Conservation (phyloP, 2,329 filamentous ascomycete species). For the Pestalotiopsis sp. region DNA sequence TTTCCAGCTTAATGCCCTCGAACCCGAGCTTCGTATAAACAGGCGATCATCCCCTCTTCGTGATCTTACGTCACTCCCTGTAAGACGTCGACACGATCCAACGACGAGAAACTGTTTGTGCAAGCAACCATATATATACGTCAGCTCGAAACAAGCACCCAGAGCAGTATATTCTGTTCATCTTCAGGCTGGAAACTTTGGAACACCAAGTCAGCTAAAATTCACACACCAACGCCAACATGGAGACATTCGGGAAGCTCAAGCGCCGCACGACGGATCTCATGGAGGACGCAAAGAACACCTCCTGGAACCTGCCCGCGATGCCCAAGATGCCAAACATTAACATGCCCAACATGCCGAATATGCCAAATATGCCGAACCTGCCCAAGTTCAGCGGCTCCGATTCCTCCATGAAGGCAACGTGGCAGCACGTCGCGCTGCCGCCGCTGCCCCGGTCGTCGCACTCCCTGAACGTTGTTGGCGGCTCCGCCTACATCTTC, state of each 20-base stretch:
- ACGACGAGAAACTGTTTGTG: not conserved
- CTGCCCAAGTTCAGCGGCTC: conserved; percentile 17
- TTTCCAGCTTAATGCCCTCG: not conserved
- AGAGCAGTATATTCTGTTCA: not conserved
- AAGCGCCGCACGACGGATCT: conserved; percentile 60
- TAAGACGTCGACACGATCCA: not conserved
- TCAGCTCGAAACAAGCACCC: not conserved
- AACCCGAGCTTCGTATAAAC: not conserved
- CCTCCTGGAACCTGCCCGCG: conserved; percentile 41
- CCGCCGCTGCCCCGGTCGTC: conserved; percentile 71
- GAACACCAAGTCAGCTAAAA: not conserved
- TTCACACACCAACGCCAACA: conserved; percentile 23
- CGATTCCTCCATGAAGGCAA: conserved; percentile 47
- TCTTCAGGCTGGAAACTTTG: not conserved
- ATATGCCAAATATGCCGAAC: conserved; percentile 23
- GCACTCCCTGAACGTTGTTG: conserved; percentile 67
- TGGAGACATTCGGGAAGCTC: conserved; percentile 57
- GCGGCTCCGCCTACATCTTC: conserved; percentile 66
- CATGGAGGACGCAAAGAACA: conserved; percentile 43
- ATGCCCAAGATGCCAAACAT: conserved; percentile 20
- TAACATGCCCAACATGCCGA: conserved; percentile 21
- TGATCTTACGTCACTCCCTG: conserved; percentile 10
- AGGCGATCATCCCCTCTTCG: not conserved
- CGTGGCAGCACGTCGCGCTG: conserved; percentile 62
- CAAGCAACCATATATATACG: not conserved